Evolutionary conservation across 495 filamentous ascomycete species (phyloP).

Genomic region (Podospora didyma): DNA sequence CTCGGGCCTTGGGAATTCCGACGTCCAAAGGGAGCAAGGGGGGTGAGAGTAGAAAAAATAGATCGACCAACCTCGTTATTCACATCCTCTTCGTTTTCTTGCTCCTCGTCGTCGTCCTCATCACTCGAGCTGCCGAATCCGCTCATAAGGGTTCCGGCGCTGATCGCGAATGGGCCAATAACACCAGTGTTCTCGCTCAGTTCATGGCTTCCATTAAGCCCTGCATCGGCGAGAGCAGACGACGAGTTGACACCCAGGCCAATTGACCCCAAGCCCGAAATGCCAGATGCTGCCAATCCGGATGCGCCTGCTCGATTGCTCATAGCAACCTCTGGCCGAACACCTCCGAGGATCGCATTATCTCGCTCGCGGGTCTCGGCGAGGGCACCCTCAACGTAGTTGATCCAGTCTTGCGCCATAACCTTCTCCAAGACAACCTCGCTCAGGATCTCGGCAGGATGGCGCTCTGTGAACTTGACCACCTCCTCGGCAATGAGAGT

Average conservation of each 20-base stretch:
- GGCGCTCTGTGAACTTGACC: slow-evolving; percentile 94
- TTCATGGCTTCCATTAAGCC: slow-evolving; percentile 69
- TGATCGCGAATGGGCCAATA: slow-evolving; percentile 63
- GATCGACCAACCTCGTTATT: slow-evolving; percentile 45
- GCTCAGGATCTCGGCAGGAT: slow-evolving; percentile 82
- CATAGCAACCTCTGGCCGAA: slow-evolving; percentile 81
- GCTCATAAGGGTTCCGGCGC: slow-evolving; percentile 69
- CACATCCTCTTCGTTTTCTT: slow-evolving; percentile 71
- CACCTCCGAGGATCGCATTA: slow-evolving; percentile 96
- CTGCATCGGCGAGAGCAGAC: slow-evolving; percentile 72
- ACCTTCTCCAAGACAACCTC: slow-evolving; percentile 83
- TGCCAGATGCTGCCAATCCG: slow-evolving; percentile 36
- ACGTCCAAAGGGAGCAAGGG: too few relatives aligned
- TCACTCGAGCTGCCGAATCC: slow-evolving; percentile 96
- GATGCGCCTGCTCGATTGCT: slow-evolving; percentile 35
- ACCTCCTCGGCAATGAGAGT: slow-evolving; percentile 98
- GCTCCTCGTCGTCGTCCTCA: slow-evolving; percentile 94
- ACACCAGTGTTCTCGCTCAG: slow-evolving; percentile 61
- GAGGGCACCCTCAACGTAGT: slow-evolving; percentile 91
- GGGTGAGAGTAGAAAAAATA: background rate
- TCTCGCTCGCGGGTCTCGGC: slow-evolving; percentile 94
- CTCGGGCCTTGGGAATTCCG: too few relatives aligned
- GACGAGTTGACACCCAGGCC: slow-evolving; percentile 53
- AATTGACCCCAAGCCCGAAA: slow-evolving; percentile 40
- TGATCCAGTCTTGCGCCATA: slow-evolving; percentile 81